Evolutionary conservation across 306 rosid species (phyloP), one percentile per base, ranked within the genome.

Genomic region (Ceratonia siliqua): DNA sequence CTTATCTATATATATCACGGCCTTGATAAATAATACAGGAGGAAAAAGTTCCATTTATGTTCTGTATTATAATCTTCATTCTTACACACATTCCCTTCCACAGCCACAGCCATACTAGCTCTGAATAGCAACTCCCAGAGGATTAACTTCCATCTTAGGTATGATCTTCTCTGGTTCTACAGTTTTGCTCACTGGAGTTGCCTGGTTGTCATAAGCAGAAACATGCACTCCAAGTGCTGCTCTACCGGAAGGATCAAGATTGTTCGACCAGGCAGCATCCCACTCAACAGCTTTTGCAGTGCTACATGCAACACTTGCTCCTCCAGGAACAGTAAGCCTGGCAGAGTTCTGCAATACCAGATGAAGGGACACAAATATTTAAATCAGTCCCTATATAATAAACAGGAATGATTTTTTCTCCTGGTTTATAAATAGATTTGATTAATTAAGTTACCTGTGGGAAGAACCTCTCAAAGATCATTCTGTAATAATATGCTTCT

Each of bases 301-400:
- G 89, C 96, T 92, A 53, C 98, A 92, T 13, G 98, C 98, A 13
- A 92, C 62, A 80, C 96, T 92, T 20, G 98, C 84, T 75, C 96
- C 96, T 68, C 98, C 96, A 2, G 98, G 98, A 59, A 92, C 96
- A 5, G 82, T 82, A 24, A 80, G 86, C 82, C 89, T 77, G 22
- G 98, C 96, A 0, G 96, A 85, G 90, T 92, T 90, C 96, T 92
- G 86, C 65, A 75, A 41, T 42, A 55, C 20, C 77, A 67, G 59
- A 56, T 8, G 43, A 27, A 2, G 35, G 12, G 38, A 24, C 42
- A 41, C 30, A 57, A 3, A 36, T 7, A 22, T 43, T 53, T 18
- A 38, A 50, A 30, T 72, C 39, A 78, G 74, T 6, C 57, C 71
- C 59, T 46, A 55, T 69, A 24, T 38, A 8, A 68, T 30, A 41